Evolutionary conservation across 768 basidiomycete genomes (phyloP).

Genomic region (Mycena haematopus): DNA sequence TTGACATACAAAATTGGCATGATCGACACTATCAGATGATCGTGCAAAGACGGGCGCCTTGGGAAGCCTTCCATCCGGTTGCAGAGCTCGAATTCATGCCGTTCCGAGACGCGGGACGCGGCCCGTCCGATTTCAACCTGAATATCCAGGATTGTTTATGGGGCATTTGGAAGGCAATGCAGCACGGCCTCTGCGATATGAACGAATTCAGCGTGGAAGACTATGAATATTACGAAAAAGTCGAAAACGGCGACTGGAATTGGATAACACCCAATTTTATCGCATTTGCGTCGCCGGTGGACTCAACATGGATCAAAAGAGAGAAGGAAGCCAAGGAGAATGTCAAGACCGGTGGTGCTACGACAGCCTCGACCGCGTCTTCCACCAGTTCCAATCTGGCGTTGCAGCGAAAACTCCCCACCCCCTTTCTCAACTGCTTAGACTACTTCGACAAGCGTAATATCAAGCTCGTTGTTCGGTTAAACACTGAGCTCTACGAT

Average conservation of each 20-base stretch:
- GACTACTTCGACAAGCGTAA: conserved; percentile 90
- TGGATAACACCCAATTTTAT: conserved; percentile 93
- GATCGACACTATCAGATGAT: conserved; percentile 71
- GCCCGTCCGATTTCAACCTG: conserved; percentile 90
- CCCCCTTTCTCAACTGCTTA: conserved; percentile 87
- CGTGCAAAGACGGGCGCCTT: conserved; percentile 86
- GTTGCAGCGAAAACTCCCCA: conserved; percentile 77
- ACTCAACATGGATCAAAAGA: conserved; percentile 78
- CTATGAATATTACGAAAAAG: conserved; percentile 94
- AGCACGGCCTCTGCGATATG: conserved; percentile 92
- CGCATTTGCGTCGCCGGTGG: conserved; percentile 92
- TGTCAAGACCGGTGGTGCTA: conserved; percentile 35
- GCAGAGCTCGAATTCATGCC: conserved; percentile 93
- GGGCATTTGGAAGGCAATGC: conserved; percentile 89
- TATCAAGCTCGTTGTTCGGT: conserved; percentile 89
- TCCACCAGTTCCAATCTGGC: conserved; percentile 54
- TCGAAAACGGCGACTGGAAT: conserved; percentile 96
- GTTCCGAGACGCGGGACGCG: conserved; percentile 94
- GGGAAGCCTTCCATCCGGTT: conserved; percentile 95
- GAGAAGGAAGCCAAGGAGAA: conserved; percentile 68
- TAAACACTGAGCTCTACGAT: conserved; percentile 95
- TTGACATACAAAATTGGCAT: conserved; percentile 13
- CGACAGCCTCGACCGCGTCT: conserved; percentile 32
- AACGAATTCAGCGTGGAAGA: conserved; percentile 93
- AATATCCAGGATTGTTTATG: conserved; percentile 92